Conservation (phyloP, 2,329 filamentous ascomycete species). For the Juglanconis juglandina region DNA sequence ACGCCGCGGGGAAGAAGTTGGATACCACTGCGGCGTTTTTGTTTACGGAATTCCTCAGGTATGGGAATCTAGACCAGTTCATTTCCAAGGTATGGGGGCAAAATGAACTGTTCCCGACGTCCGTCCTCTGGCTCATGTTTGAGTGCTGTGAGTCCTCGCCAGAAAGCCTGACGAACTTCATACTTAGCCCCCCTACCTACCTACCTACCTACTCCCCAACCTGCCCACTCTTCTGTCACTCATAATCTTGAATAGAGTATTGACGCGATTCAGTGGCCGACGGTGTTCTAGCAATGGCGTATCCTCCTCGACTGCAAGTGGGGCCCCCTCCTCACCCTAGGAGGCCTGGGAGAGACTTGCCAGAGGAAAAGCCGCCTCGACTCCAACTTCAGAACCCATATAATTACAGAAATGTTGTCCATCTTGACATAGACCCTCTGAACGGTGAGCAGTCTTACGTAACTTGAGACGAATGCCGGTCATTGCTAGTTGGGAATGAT, state of each 20-base stretch:
- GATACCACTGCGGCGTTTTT: no score
- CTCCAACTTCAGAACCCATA: neutral
- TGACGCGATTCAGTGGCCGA: neutral
- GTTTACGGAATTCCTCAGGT: no score
- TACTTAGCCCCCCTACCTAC: neutral
- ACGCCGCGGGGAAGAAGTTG: no score
- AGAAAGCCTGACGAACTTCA: no score
- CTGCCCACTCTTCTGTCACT: neutral
- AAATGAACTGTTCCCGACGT: neutral
- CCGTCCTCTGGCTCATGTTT: neutral
- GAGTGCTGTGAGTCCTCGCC: neutral
- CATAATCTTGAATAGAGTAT: no score
- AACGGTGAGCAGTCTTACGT: neutral
- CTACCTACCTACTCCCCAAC: neutral
- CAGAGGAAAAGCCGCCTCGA: neutral
- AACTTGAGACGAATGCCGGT: no score
- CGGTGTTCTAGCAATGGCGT: neutral
- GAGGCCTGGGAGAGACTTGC: neutral
- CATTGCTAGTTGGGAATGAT: no score
- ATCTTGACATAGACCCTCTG: neutral
- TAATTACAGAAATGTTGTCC: neutral
- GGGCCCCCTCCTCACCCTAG: no score
- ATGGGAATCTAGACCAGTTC: no score
- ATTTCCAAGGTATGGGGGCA: neutral
- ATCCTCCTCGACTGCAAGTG: neutral